phyloP scores from a whole-genome alignment of 1,284 basidiomycete species.

The Anthracocystis walkeri region DNA sequence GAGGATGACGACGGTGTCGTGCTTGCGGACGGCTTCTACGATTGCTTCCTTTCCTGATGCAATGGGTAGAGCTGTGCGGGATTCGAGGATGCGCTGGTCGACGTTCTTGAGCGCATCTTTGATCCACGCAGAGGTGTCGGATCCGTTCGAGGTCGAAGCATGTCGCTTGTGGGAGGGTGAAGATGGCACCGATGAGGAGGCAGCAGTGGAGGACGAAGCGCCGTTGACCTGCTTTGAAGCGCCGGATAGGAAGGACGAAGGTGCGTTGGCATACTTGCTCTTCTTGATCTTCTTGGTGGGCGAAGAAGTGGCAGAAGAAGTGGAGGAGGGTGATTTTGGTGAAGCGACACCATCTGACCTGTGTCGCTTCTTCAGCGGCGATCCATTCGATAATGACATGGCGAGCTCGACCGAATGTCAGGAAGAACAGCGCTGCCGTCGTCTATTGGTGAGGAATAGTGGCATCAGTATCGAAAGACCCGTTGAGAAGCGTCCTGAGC shows the following conservation, averaged over 20 bases:
- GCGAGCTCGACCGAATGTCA: background rate
- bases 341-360: constrained; percentile 13
- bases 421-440: background rate
- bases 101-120: constrained; percentile 34
- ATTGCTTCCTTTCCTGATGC: constrained; percentile 53
- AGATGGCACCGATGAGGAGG: constrained; percentile 4
- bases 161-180: constrained; percentile 12
- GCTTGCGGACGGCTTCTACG: constrained; percentile 71
- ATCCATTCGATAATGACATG: constrained; percentile 15
- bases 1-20: constrained; percentile 90
- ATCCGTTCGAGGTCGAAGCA: constrained; percentile 11
- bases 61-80: constrained; percentile 57
- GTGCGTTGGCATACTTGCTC: constrained; percentile 52
- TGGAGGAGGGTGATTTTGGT: constrained; percentile 21
- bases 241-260: constrained; percentile 7
- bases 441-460: background rate
- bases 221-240: constrained; percentile 9
- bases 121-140: constrained; percentile 26
- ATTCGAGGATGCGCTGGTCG: constrained; percentile 45
- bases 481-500: constrained; percentile 6
- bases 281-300: constrained; percentile 43
- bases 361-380: constrained; percentile 25
- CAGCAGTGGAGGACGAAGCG: background rate
- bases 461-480: background rate
- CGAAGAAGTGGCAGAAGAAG: constrained; percentile 23